phyloP scores from a whole-genome alignment of 345 rosid genomes.

The Raphanus sativus region DNA sequence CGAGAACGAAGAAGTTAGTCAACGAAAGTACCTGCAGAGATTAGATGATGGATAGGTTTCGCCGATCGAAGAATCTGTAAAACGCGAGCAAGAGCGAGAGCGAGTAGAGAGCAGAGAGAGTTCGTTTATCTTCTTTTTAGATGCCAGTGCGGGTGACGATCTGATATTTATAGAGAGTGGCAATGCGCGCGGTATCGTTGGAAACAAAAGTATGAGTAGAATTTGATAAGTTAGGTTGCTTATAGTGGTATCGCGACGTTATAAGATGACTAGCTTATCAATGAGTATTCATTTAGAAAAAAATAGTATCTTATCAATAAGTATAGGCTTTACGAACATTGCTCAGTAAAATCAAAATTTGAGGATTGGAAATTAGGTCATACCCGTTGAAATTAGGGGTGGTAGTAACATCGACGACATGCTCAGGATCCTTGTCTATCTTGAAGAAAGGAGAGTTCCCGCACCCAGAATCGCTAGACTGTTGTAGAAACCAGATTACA shows the following conservation, averaged over 20 bases:
- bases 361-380: neutral
- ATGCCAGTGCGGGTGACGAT: no score
- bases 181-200: neutral
- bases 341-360: neutral
- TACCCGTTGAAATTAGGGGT: constrained; percentile 85
- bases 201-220: neutral
- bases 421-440: constrained; percentile 81
- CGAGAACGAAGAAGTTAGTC: neutral
- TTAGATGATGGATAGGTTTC: neutral
- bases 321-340: neutral
- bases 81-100: neutral
- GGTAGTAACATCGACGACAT: constrained; percentile 78
- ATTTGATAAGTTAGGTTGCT: neutral
- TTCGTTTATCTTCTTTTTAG: no score
- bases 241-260: neutral
- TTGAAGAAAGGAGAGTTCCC: constrained; percentile 85
- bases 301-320: neutral
- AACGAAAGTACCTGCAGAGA: constrained; percentile 13
- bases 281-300: neutral
- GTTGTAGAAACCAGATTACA: constrained; percentile 12
- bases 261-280: neutral
- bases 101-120: no score
- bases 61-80: constrained; percentile 16
- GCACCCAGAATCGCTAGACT: constrained; percentile 81
- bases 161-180: no score